Evolutionary conservation across 1,139 yeast genomes (phyloP), one percentile per base, ranked within the genome.

Genomic region (Geotrichum cucujoidarum): DNA sequence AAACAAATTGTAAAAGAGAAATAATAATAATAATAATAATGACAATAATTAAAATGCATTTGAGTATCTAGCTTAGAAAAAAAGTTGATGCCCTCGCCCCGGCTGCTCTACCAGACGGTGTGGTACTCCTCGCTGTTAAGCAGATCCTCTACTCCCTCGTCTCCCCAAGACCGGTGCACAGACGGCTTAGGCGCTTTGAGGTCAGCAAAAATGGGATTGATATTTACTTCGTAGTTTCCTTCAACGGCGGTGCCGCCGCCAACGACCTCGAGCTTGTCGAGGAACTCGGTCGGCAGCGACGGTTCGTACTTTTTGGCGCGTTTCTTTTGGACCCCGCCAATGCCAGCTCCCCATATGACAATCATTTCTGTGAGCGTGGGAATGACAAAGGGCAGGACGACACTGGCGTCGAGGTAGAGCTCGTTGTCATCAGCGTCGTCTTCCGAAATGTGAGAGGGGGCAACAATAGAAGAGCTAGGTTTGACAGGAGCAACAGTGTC

Each of bases 291-390:
- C 1, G 74, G 70, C 2, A 70, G 56, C 5, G 65, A 50, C 1
- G 75, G 75, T 49, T 67, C 67, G 43, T 67, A 63, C 45, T 59
- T 60, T 17, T 64, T 61, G 6, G 70, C 71, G n/a, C 65, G 56
- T 24, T 58, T 57, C 17, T 57, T 56, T 33, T 67, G 60, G 2
- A 65, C 61, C 10, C 72, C 72, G 4, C 71, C 70, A 8, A 67
- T 56, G 1, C 71, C 72, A 14, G 71, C 66, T 10, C 75, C 75
- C 72, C 74, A 72, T 21, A 66, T 62, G 21, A 63, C 57, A 38
- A 68, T 60, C 69, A 69, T 64, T 48, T 72, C 75, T 2, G 65
- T 56, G 20, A 64, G 52, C 1, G 66, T 60, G 0, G 76, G 76
- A n/a, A 67, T 55, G 27, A 57, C 57, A 51, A 70, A 66, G 3